Evolutionary conservation across 345 rosid genomes (phyloP).

Genomic region (Dovyalis caffra): DNA sequence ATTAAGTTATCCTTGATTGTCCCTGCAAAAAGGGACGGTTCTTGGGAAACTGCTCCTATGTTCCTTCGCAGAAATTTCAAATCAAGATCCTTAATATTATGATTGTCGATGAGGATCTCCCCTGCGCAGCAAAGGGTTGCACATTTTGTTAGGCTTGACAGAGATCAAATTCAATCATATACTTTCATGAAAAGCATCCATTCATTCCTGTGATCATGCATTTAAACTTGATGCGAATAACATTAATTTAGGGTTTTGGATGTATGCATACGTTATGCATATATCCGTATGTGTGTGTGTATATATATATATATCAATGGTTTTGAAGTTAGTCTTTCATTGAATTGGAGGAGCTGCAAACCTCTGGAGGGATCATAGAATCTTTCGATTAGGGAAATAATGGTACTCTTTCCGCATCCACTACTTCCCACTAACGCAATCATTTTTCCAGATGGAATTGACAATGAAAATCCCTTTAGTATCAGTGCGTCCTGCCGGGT

Average conservation of each 20-base stretch:
- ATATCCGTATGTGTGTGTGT: background rate
- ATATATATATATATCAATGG: background rate
- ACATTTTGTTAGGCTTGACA: background rate
- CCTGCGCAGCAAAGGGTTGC: constrained; percentile 29
- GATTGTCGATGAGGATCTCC: constrained; percentile 42
- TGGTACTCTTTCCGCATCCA: constrained; percentile 65
- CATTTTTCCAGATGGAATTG: constrained; percentile 57
- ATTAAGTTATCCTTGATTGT: constrained; percentile 52
- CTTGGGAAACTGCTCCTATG: constrained; percentile 59
- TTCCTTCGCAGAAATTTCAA: constrained; percentile 47
- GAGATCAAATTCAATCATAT: background rate
- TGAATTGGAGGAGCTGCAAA: constrained; percentile 10
- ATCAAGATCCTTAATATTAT: constrained; percentile 54
- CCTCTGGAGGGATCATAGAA: constrained; percentile 62
- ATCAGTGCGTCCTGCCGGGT: constrained; percentile 44
- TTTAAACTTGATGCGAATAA: background rate
- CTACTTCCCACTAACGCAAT: constrained; percentile 62
- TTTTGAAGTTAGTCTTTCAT: background rate
- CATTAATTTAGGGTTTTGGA: background rate
- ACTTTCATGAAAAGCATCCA: background rate
- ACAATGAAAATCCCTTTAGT: constrained; percentile 53
- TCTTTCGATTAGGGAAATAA: constrained; percentile 54
- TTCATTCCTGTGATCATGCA: background rate
- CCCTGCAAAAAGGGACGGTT: constrained; percentile 63
- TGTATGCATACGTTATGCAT: too few relatives aligned